Conservation (phyloP, 108 stramenopile genomes). For the Skeletonema grethae region DNA sequence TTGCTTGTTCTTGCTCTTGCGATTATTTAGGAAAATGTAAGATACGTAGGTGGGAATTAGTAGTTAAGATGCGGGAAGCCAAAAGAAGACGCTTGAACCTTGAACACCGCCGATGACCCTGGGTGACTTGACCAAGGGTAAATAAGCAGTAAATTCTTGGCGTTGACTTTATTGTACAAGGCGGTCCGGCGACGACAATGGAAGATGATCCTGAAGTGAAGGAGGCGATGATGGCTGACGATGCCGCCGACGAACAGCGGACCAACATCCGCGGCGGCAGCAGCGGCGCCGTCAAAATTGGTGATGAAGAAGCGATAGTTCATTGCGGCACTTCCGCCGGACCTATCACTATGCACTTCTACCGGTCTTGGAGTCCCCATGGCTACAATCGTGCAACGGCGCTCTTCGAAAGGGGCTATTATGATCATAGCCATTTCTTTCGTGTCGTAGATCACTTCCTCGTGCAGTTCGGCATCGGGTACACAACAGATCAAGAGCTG, state of each 20-base stretch:
- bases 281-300: neutral
- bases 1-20: too few relatives aligned
- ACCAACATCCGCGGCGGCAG: neutral
- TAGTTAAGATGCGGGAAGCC: too few relatives aligned
- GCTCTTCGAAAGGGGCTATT: conserved; percentile 82
- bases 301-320: conserved; percentile 6
- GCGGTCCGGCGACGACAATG: too few relatives aligned
- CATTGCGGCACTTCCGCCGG: conserved; percentile 43
- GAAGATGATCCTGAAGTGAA: conserved; percentile 8
- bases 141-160: too few relatives aligned
- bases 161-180: too few relatives aligned
- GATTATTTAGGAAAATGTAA: too few relatives aligned
- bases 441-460: conserved; percentile 83
- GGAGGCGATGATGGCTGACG: neutral
- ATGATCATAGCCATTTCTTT: conserved; percentile 82
- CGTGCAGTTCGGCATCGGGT: conserved; percentile 91
- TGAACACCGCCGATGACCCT: too few relatives aligned
- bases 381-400: conserved; percentile 87
- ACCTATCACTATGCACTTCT: conserved; percentile 42
- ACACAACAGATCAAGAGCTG: conserved; percentile 55
- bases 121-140: too few relatives aligned
- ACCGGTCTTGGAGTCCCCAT: conserved; percentile 77
- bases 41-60: too few relatives aligned
- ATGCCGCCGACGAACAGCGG: neutral
- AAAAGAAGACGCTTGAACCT: too few relatives aligned